Evolutionary conservation across 2,329 filamentous ascomycete genomes (phyloP), one percentile per base, ranked within the genome.

Genomic region (Fusarium fujikuroi): DNA sequence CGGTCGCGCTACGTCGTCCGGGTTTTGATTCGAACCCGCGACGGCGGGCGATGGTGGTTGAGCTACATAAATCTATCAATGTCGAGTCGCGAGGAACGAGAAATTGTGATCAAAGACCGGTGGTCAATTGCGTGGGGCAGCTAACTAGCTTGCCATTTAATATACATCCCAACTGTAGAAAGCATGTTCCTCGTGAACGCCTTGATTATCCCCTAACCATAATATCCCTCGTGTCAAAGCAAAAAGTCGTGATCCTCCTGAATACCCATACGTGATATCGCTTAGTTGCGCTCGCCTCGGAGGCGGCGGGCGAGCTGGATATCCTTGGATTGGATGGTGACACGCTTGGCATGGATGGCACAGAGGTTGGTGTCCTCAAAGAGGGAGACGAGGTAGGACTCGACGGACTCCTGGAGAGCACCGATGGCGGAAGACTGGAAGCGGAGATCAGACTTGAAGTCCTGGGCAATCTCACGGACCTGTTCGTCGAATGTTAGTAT

Each of bases 361-460:
- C 95, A 98, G 60, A 97, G 88, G 89, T 98, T 98, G 87, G 95
- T 98, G 84, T 98, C 95, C 86, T 98, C 95, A 80, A 98, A 98
- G 76, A 98, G 92, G 49, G 95, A 97, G 85, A 98, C 95, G 80
- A 99, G 93, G 87, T 98, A 98, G 5, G 96, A 97, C 89, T 99
- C 96, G 76, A 97, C 95, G 62, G 96, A 97, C 89, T 99, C 96
- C 88, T 99, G 95, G 44, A 99, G 92, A 76, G 96, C 96, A 81
- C 94, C 93, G 83, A 99, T 98, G 84, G 96, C 96, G 52, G 95
- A 97, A 30, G 94, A 97, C 89, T 99, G 96, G 94, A 98, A 99
- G 83, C 95, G 93, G 72, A 97, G 92, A 77, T 97, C 93, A 79
- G 93, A 95, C 88, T 97, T 97, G 90, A 97, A 95, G 86, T 97